phyloP scores from a whole-genome alignment of 345 rosid species.

The Cardamine resedifolia region DNA sequence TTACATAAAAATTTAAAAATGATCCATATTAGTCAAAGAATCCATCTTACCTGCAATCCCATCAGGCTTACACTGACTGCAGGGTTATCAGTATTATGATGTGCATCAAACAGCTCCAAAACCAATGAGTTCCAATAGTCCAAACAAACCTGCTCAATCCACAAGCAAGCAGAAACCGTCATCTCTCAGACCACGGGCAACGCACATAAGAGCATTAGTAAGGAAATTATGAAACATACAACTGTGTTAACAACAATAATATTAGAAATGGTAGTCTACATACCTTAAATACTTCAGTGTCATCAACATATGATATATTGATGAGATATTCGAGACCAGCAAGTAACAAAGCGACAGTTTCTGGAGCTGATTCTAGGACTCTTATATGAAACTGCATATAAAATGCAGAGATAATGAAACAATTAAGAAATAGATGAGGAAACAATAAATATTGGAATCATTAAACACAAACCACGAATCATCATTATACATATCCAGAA shows the following conservation, averaged over 20 bases:
- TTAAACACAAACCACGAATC: background rate
- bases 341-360: conserved; percentile 57
- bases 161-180: conserved; percentile 17
- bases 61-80: conserved; percentile 67
- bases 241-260: background rate
- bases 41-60: conserved; percentile 71
- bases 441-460: background rate
- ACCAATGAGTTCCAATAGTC: conserved; percentile 97
- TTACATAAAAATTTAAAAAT: background rate
- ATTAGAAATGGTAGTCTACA: conserved; percentile 11
- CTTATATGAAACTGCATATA: conserved; percentile 75
- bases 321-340: conserved; percentile 90
- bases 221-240: background rate
- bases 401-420: background rate
- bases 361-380: conserved; percentile 75
- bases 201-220: background rate
- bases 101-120: conserved; percentile 86
- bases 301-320: conserved; percentile 92
- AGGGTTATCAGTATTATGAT: conserved; percentile 78
- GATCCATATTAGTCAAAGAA: conserved; percentile 8
- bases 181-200: conserved; percentile 10
- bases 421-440: background rate
- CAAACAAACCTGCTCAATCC: conserved; percentile 79
- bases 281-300: conserved; percentile 99
- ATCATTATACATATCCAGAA: conserved; percentile 1